Percentiles rank a stretch among this genome's conserved stretches.
These are phyloP conservation scores for Ciborinia camelliae DNA, from an alignment of 2,329 filamentous ascomycete genomes.

Conservation along the genomic window DNA sequence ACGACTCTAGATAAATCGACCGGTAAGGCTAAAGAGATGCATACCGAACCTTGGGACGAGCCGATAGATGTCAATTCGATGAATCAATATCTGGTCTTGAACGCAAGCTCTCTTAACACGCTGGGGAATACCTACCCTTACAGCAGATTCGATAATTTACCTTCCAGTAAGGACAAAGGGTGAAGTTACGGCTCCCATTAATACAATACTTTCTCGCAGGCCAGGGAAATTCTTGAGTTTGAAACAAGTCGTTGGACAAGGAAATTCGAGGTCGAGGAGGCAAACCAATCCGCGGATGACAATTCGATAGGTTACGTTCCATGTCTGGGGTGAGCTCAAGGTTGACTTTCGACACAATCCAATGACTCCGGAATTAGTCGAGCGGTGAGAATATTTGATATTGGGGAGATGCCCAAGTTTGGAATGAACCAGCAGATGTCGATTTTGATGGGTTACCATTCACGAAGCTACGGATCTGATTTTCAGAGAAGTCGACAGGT, in stretches of 20 bases:
- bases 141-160: no score
- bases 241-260: no score
- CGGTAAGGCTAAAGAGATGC: no score
- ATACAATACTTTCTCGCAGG: background rate
- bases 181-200: background rate
- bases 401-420: background rate
- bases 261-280: no score
- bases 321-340: background rate
- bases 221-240: no score
- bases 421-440: background rate
- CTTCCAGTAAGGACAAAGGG: background rate
- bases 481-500: background rate
- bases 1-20: no score
- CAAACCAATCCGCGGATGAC: no score
- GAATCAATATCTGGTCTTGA: no score
- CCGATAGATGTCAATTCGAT: background rate
- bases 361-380: background rate
- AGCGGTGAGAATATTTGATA: background rate
- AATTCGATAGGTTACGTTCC: background rate
- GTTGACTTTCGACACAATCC: background rate
- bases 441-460: background rate
- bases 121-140: no score
- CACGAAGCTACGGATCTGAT: background rate
- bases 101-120: no score
- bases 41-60: background rate